These are phyloP conservation scores for Monilinia fructicola DNA, from an alignment of 2,329 filamentous ascomycete genomes.

Conservation along the genomic window DNA sequence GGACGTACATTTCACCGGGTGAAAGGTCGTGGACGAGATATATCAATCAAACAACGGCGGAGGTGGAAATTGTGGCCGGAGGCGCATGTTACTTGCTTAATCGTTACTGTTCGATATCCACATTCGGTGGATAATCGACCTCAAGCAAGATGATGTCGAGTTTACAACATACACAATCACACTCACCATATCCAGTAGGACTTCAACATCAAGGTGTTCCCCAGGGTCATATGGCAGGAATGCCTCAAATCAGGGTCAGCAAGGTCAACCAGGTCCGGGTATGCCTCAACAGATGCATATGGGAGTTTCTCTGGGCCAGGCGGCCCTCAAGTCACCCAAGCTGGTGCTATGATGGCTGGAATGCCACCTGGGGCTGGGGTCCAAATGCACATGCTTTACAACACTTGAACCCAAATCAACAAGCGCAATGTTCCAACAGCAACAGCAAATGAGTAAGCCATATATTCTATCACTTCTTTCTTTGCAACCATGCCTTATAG, in stretches of 20 bases:
- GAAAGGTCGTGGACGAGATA: constrained; percentile 31
- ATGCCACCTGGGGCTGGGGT: constrained; percentile 66
- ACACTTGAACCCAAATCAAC: constrained; percentile 62
- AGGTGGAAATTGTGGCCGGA: constrained; percentile 37
- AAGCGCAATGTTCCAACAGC: constrained; percentile 39
- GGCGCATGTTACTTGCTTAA: constrained; percentile 34
- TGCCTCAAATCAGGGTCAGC: constrained; percentile 63
- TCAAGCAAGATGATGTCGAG: constrained; percentile 66
- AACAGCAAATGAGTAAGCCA: constrained; percentile 38
- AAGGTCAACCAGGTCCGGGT: constrained; percentile 59
- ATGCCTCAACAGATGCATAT: constrained; percentile 73
- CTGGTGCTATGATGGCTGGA: constrained; percentile 68
- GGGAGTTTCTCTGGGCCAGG: constrained; percentile 70
- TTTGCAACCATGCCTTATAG: neutral
- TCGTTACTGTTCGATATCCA: constrained; percentile 55
- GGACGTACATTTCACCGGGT: constrained; percentile 19
- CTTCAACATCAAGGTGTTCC: constrained; percentile 73
- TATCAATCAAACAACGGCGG: constrained; percentile 50
- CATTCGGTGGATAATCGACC: constrained; percentile 51
- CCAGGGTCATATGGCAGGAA: constrained; percentile 54
- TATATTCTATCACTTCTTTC: constrained; percentile 27
- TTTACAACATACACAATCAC: constrained; percentile 63
- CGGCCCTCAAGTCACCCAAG: constrained; percentile 68
- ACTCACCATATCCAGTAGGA: constrained; percentile 65
- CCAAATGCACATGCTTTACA: constrained; percentile 68